Evolutionary conservation across 352 stramenopile species (phyloP).

Genomic region (Globisporangium carolinianum): DNA sequence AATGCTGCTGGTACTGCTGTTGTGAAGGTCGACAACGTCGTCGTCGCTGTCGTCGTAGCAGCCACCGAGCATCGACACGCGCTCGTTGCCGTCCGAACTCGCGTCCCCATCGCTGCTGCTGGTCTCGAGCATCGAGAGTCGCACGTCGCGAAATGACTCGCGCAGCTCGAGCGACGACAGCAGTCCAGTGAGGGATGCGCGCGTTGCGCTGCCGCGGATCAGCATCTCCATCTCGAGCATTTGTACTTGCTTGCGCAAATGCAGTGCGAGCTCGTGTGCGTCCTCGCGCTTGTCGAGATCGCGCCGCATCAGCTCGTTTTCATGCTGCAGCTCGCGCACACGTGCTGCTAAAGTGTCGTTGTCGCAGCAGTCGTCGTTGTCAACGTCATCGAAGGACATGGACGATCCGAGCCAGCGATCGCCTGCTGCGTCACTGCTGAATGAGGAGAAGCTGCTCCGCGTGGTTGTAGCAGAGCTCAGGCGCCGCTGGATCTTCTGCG

Average conservation of each 20-base stretch:
- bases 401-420: not conserved
- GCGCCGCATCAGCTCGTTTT: conserved; percentile 35
- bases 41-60: not conserved
- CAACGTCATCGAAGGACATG: not conserved
- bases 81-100: not conserved
- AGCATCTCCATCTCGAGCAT: conserved; percentile 20
- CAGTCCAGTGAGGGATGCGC: conserved; percentile 10
- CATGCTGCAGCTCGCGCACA: conserved; percentile 28
- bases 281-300: conserved; percentile 27
- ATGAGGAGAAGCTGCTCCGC: not conserved
- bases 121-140: not conserved
- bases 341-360: not conserved
- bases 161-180: conserved; percentile 16
- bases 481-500: not conserved
- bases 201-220: conserved; percentile 8
- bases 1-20: not conserved
- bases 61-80: not conserved
- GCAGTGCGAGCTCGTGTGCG: conserved; percentile 23
- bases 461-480: not conserved
- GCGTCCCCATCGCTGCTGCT: not conserved
- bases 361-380: not conserved
- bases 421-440: not conserved
- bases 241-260: conserved; percentile 27
- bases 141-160: conserved; percentile 4
- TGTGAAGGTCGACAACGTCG: not conserved